Conservation (phyloP, 2,329 filamentous ascomycete genomes). For the Diaporthe ampelina region DNA sequence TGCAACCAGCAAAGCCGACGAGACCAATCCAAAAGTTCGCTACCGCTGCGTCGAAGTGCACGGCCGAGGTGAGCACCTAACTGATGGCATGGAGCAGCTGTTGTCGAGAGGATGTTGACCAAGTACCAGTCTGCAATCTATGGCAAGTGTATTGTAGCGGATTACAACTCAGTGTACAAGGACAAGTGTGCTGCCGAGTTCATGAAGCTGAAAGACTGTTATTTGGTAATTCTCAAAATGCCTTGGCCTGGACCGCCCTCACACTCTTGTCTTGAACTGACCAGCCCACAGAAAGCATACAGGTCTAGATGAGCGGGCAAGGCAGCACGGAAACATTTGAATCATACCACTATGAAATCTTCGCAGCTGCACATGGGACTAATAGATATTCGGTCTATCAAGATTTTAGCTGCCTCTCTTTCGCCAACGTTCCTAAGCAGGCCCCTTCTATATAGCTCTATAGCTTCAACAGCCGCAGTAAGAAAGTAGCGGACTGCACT, state of each 20-base stretch:
- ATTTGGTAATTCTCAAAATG: conserved; percentile 71
- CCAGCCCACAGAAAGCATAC: conserved; percentile 37
- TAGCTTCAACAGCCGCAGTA: conserved; percentile 60
- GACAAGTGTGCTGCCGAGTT: conserved; percentile 93
- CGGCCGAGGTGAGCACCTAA: conserved; percentile 61
- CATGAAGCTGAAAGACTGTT: conserved; percentile 87
- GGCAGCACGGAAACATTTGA: background rate
- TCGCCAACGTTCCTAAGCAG: background rate
- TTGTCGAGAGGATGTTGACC: background rate
- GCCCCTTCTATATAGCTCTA: conserved; percentile 26
- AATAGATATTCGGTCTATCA: background rate
- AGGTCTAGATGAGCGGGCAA: conserved; percentile 30
- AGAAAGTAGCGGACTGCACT: conserved; percentile 84
- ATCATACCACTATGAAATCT: background rate
- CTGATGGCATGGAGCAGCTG: background rate
- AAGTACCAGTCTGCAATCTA: conserved; percentile 80
- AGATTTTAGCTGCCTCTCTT: conserved; percentile 5
- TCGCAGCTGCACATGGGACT: background rate
- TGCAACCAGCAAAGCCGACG: conserved; percentile 47
- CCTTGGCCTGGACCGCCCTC: background rate
- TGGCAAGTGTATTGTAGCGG: conserved; percentile 89
- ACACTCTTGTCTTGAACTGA: background rate
- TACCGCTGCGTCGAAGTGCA: conserved; percentile 67
- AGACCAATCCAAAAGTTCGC: conserved; percentile 70
- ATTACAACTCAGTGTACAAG: conserved; percentile 91